Conservation (phyloP, 371 early-diverging fungal species). For the Circinella umbellata region DNA sequence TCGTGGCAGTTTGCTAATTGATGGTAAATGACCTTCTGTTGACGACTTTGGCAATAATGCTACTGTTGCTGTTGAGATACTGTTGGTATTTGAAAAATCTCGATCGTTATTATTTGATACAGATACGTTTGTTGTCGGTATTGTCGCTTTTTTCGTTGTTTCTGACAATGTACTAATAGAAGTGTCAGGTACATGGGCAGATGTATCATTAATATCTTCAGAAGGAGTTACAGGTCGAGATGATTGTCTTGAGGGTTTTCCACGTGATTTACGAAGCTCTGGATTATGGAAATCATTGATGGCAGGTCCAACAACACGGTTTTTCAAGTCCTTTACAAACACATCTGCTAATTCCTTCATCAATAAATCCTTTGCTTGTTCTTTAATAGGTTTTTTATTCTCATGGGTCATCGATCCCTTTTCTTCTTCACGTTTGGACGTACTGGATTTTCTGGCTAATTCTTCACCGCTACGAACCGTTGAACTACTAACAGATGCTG, state of each 20-base stretch:
- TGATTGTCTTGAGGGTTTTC: not conserved
- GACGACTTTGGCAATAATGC: not conserved
- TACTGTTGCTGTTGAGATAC: no score
- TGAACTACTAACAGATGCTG: not conserved
- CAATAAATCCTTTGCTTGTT: conserved; percentile 47
- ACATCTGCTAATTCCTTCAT: conserved; percentile 59
- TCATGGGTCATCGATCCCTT: not conserved
- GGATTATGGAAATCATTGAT: conserved; percentile 53
- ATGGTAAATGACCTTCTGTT: conserved; percentile 17
- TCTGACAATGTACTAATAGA: not conserved
- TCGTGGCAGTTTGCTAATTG: conserved; percentile 34
- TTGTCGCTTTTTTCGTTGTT: not conserved
- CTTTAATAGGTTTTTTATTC: not conserved
- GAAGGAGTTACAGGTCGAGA: not conserved
- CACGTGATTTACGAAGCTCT: not conserved
- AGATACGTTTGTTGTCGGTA: not conserved
- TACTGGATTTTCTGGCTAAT: not conserved
- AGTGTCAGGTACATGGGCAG: not conserved
- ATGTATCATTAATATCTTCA: not conserved
- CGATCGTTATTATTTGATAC: not conserved
- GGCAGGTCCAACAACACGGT: conserved; percentile 58
- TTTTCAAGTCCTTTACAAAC: conserved; percentile 64
- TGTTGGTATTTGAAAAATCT: not conserved
- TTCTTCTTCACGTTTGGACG: not conserved
- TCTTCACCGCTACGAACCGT: not conserved